phyloP scores from a whole-genome alignment of 495 filamentous ascomycete genomes.

The Penicillium chermesinum region DNA sequence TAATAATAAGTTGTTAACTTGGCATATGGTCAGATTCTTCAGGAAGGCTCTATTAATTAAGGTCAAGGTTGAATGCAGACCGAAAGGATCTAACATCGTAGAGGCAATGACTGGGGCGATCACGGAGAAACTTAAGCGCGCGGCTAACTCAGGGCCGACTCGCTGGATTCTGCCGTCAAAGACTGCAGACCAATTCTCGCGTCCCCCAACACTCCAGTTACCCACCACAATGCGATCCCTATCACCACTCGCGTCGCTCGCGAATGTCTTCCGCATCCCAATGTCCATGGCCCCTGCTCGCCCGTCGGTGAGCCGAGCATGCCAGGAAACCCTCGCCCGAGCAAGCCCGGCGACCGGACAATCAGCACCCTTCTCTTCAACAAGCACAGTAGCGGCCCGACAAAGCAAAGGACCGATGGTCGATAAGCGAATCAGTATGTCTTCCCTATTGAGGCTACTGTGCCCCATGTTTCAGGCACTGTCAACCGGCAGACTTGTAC shows the following conservation, averaged over 20 bases:
- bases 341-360: slow-evolving; percentile 25
- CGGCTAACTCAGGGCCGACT: slow-evolving; percentile 25
- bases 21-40: too few relatives aligned
- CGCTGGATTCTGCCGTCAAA: slow-evolving; percentile 24
- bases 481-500: too few relatives aligned
- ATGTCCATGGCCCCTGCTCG: slow-evolving; percentile 29
- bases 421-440: slow-evolving; percentile 49
- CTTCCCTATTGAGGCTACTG: too few relatives aligned
- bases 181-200: slow-evolving; percentile 12
- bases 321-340: slow-evolving; percentile 24
- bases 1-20: too few relatives aligned
- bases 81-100: not conserved
- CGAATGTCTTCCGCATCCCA: slow-evolving; percentile 42
- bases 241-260: slow-evolving; percentile 43
- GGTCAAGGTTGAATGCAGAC: too few relatives aligned
- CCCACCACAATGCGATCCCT: slow-evolving; percentile 34
- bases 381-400: slow-evolving; percentile 32
- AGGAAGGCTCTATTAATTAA: too few relatives aligned
- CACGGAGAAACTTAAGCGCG: slow-evolving; percentile 21
- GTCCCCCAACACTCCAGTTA: slow-evolving; percentile 13
- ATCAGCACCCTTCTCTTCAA: slow-evolving; percentile 41
- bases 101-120: not conserved
- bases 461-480: too few relatives aligned
- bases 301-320: slow-evolving; percentile 24
- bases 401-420: slow-evolving; percentile 17